Percentiles rank a stretch among this genome's conserved stretches.
These are phyloP conservation scores for Fusarium sp. DNA, from an alignment of 2,329 filamentous ascomycete species.

Conservation along the genomic window DNA sequence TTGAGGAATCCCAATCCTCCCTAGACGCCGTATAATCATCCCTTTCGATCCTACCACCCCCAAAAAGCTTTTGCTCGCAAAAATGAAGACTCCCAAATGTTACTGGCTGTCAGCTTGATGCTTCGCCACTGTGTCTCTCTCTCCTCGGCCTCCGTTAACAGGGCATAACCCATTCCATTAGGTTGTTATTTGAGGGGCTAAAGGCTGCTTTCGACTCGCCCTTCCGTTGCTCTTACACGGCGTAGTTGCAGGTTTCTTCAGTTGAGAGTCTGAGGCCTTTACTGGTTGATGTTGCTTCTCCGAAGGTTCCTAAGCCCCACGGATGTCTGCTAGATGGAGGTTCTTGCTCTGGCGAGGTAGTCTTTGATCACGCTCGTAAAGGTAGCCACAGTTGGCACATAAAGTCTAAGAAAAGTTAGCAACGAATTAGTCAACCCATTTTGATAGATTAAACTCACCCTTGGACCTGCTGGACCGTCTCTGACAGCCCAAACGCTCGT, in stretches of 20 bases:
- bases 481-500: constrained; percentile 94
- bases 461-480: constrained; percentile 86
- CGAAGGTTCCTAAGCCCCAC: constrained; percentile 48
- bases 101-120: constrained; percentile 24
- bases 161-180: constrained; percentile 9
- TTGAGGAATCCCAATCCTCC: constrained; percentile 45
- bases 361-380: constrained; percentile 88
- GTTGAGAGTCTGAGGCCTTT: constrained; percentile 13
- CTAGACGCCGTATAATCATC: constrained; percentile 47
- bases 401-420: constrained; percentile 70
- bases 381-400: constrained; percentile 91
- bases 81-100: constrained; percentile 42
- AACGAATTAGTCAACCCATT: neutral
- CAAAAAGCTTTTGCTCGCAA: constrained; percentile 47
- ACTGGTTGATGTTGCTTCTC: constrained; percentile 38
- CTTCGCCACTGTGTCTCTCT: constrained; percentile 14
- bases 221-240: constrained; percentile 22
- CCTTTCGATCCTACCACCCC: constrained; percentile 42
- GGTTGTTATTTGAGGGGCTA: constrained; percentile 4
- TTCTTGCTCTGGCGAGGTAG: constrained; percentile 70
- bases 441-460: constrained; percentile 67
- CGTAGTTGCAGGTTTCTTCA: constrained; percentile 14
- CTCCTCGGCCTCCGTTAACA: constrained; percentile 17
- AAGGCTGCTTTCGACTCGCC: constrained; percentile 1
- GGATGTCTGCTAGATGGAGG: constrained; percentile 53